Conservation (phyloP, 169 alveolate species). For the Plasmodium reichenowi region DNA sequence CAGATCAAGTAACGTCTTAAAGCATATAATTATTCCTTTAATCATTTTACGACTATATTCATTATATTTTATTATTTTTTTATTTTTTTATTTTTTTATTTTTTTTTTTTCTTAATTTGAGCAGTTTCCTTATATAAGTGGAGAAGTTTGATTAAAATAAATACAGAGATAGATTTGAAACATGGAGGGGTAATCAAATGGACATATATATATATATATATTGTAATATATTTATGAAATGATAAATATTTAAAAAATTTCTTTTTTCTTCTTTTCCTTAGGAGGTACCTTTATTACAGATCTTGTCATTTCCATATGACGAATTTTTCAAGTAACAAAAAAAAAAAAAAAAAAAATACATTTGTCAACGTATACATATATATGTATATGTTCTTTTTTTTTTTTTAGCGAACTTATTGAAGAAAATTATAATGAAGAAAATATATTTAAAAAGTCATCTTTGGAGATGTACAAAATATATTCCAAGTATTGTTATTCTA, state of each 20-base stretch:
- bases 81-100: not conserved
- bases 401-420: conserved; percentile 10
- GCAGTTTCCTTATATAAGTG: conserved; percentile 5
- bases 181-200: not conserved
- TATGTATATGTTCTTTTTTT: not conserved
- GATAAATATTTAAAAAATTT: not conserved
- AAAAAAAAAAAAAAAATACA: not conserved
- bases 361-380: not conserved
- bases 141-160: conserved; percentile 16
- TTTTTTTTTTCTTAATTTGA: not conserved
- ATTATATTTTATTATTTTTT: not conserved
- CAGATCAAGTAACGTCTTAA: not conserved
- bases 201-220: not conserved
- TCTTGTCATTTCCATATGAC: conserved; percentile 15
- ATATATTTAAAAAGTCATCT: not conserved
- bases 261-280: not conserved
- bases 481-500: not conserved
- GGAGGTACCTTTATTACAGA: not conserved
- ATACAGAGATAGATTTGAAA: not conserved
- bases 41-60: not conserved
- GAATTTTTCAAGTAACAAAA: conserved; percentile 9
- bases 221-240: not conserved
- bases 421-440: not conserved
- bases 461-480: not conserved
- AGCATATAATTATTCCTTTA: not conserved